Evolutionary conservation across 306 rosid genomes (phyloP).

Genomic region (Geum urbanum): DNA sequence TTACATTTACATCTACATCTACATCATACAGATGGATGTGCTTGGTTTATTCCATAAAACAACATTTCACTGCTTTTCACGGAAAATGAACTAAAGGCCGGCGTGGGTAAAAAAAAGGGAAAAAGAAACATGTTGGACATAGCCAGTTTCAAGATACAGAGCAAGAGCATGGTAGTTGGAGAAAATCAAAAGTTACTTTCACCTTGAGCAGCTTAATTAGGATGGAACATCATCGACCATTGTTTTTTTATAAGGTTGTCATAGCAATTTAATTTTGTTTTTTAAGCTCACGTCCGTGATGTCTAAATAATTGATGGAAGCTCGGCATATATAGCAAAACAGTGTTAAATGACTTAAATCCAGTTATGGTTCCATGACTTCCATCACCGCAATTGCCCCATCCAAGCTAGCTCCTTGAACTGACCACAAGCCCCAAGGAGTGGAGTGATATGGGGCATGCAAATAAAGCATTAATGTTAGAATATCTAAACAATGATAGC

Average conservation of each 20-base stretch:
- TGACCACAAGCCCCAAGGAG: neutral
- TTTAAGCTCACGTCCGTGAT: neutral
- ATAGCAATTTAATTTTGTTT: neutral
- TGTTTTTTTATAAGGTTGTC: neutral
- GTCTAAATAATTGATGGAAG: neutral
- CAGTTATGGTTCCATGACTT: neutral
- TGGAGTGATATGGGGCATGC: constrained; percentile 2
- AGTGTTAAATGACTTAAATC: neutral
- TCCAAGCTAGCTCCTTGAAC: constrained; percentile 11
- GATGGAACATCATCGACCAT: neutral
- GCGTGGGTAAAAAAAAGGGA: neutral
- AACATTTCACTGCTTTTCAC: constrained; percentile 26
- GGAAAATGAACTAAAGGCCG: constrained; percentile 21
- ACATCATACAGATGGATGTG: constrained; percentile 26
- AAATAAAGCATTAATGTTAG: neutral
- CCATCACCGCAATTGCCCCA: neutral
- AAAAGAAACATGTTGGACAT: neutral
- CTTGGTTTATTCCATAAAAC: constrained; percentile 23
- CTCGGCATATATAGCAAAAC: neutral
- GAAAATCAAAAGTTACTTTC: constrained; percentile 4
- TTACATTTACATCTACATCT: too few relatives aligned
- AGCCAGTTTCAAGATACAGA: neutral
- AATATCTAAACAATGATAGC: too few relatives aligned
- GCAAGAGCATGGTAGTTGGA: constrained; percentile 1
- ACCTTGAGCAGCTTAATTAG: neutral